Conservation (phyloP, 495 filamentous ascomycete genomes). For the Penicillium riverlandense region DNA sequence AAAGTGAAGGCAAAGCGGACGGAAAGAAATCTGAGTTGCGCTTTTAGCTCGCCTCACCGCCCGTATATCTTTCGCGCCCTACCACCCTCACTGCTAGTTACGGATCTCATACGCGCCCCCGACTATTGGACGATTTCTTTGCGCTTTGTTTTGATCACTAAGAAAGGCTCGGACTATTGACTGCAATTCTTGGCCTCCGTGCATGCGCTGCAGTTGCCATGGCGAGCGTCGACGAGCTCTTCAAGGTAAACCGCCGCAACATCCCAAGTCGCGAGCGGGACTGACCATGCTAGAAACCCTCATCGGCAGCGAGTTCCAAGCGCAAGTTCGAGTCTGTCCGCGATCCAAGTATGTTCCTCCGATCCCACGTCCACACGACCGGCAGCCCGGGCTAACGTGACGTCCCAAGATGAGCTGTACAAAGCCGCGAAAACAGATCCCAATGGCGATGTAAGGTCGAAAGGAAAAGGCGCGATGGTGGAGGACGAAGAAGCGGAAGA, state of each 20-base stretch:
- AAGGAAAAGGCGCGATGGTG: constrained; percentile 50
- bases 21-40: constrained; percentile 42
- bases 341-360: constrained; percentile 57
- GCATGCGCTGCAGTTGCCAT: constrained; percentile 36
- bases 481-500: constrained; percentile 56
- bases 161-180: too few species aligned
- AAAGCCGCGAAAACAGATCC: constrained; percentile 73
- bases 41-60: constrained; percentile 20
- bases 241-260: constrained; percentile 53
- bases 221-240: constrained; percentile 75
- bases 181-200: neutral
- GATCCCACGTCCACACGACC: neutral
- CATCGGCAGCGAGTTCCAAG: constrained; percentile 46
- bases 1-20: constrained; percentile 11
- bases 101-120: too few species aligned
- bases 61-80: constrained; percentile 31
- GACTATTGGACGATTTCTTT: too few species aligned
- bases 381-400: constrained; percentile 14
- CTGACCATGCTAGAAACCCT: constrained; percentile 37
- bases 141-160: too few species aligned
- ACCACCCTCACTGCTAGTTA: neutral
- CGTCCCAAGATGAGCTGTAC: constrained; percentile 59
- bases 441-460: constrained; percentile 54
- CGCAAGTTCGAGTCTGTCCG: constrained; percentile 66
- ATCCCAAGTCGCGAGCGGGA: neutral